These are phyloP conservation scores for Phytophthora brassicae DNA, from an alignment of 352 stramenopile genomes.

Conservation along the genomic window DNA sequence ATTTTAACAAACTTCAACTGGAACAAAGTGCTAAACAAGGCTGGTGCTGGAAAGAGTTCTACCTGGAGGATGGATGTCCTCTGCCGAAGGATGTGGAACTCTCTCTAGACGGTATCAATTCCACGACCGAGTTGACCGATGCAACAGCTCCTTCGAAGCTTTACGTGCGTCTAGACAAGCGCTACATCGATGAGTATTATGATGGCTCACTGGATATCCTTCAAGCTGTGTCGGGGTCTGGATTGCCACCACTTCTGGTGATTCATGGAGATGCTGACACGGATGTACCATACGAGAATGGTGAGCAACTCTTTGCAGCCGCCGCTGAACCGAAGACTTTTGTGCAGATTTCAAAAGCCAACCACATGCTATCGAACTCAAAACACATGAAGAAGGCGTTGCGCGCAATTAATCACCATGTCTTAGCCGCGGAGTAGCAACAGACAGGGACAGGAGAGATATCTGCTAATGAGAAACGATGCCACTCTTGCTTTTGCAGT, in stretches of 20 bases:
- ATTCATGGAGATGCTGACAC: constrained; percentile 69
- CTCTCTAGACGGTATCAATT: constrained; percentile 43
- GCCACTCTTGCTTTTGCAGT: too few relatives aligned
- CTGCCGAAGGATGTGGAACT: constrained; percentile 39
- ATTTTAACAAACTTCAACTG: constrained; percentile 58
- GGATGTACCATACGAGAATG: constrained; percentile 56
- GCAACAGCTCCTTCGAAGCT: constrained; percentile 42
- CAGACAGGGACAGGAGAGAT: background rate
- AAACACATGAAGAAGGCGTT: constrained; percentile 75
- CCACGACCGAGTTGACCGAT: constrained; percentile 18
- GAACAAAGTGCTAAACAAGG: constrained; percentile 38
- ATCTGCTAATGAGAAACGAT: too few relatives aligned
- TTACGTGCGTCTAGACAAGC: constrained; percentile 46
- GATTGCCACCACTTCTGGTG: constrained; percentile 49
- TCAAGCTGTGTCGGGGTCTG: constrained; percentile 22
- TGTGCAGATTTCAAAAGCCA: constrained; percentile 55
- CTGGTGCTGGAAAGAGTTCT: constrained; percentile 77
- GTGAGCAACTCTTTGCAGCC: constrained; percentile 53
- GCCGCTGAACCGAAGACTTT: constrained; percentile 63
- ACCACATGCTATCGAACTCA: constrained; percentile 75
- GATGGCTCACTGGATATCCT: constrained; percentile 49
- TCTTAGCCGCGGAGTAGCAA: constrained; percentile 8
- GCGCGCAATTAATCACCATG: constrained; percentile 45
- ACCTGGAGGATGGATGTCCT: constrained; percentile 46
- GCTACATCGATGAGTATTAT: constrained; percentile 60